Evolutionary conservation across 1,284 basidiomycete genomes (phyloP), one percentile per base, ranked within the genome.

Genomic region (Filobasidium uniguttulatum): DNA sequence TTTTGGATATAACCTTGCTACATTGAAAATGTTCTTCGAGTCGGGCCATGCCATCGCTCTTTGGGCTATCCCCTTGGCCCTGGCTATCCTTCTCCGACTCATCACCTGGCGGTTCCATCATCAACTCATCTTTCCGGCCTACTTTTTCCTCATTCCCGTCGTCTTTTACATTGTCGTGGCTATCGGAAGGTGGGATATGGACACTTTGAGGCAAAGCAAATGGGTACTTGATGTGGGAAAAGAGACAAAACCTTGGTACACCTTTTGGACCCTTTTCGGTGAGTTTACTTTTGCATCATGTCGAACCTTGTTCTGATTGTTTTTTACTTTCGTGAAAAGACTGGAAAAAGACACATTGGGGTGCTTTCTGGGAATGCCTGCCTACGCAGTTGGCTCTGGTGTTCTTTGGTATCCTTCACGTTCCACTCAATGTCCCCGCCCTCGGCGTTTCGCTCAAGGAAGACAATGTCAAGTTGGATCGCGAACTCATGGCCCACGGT

Each of bases 381-480:
- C 87, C 87, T 1, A 68, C 69, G 12, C 69, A 71, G 51, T 57
- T 67, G 30, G 69, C 69, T 1, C 57, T 63, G 29, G 60, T 60
- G 23, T 65, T 59, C 51, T 60, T 60, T 49, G 57, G 94, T 56
- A 81, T 97, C 47, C 70, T 98, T 10, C 93, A 97, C 63, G 91
- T 94, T 9, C 89, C 88, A 33, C 72, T 93, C 48, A 93, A 93
- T 58, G 85, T 96, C 2, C 93, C 93, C 2, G 89, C 91, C 5
- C 73, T 98, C 9, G 83, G 89, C 76, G 85, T 98, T n/a, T 91
- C 87, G 8, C 73, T 98, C 33, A 77, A 84, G 57, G 82, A 86
- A 62, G 90, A 79, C 65, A 76, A 97, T 49, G 81, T 96, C 51
- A 82, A 96, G 59, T 91, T 91, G 2, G 84, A 98, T 64, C 81